These are phyloP conservation scores for Candida suzukii DNA, from an alignment of 805 yeast species.

Conservation along the genomic window DNA sequence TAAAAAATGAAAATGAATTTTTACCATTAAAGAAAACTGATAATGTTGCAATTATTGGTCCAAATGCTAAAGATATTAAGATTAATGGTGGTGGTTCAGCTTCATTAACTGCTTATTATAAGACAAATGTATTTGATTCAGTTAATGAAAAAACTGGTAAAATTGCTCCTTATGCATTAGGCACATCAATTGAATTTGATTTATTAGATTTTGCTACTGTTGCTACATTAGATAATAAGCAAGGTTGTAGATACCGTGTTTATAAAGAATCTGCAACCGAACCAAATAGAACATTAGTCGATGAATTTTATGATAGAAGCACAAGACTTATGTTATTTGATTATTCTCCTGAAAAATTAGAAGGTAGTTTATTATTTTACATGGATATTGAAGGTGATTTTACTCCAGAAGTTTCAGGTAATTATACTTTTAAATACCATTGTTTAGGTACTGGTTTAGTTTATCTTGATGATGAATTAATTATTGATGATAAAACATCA, in stretches of 20 bases:
- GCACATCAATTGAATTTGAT: constrained; percentile 21
- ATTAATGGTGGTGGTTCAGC: constrained; percentile 64
- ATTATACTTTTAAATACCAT: constrained; percentile 33
- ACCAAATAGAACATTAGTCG: constrained; percentile 19
- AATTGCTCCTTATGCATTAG: constrained; percentile 30
- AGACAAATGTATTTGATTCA: constrained; percentile 8
- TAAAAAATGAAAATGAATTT: too few relatives aligned
- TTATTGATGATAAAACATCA: constrained; percentile 37
- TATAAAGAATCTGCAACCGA: constrained; percentile 20
- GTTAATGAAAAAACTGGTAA: constrained; percentile 12
- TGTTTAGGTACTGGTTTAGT: constrained; percentile 36
- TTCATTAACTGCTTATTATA: constrained; percentile 22
- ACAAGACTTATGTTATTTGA: constrained; percentile 15
- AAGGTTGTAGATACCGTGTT: constrained; percentile 22
- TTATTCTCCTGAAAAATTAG: constrained; percentile 14
- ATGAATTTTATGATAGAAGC: constrained; percentile 15
- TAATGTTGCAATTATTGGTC: constrained; percentile 49
- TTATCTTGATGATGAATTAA: constrained; percentile 33
- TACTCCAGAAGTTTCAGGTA: constrained; percentile 29
- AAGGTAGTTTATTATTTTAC: constrained; percentile 22
- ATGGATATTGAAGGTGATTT: constrained; percentile 32
- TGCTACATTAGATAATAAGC: constrained; percentile 12
- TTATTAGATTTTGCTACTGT: constrained; percentile 10
- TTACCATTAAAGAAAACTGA: constrained; percentile 36
- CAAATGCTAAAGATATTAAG: constrained; percentile 43